Evolutionary conservation across 371 early-diverging fungal genomes (phyloP).

Genomic region (Lichtheimia corymbifera): DNA sequence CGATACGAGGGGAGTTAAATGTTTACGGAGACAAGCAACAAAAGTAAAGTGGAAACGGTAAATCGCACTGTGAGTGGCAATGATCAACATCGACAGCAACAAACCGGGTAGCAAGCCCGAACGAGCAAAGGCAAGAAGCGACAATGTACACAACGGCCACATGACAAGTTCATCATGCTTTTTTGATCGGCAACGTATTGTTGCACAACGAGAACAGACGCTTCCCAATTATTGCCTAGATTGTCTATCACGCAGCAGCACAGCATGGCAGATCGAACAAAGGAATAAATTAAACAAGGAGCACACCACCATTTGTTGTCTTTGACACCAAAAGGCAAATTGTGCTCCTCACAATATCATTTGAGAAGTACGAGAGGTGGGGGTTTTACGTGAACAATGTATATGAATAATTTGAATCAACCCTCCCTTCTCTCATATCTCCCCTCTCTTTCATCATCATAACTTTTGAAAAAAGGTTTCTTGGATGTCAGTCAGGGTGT

Average conservation of each 20-base stretch:
- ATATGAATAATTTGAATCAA: not conserved
- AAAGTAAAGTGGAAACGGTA: not conserved
- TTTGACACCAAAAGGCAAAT: too few relatives aligned
- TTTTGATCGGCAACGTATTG: conserved; percentile 11
- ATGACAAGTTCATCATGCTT: conserved; percentile 3
- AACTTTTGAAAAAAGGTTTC: too few relatives aligned
- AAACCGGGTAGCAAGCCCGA: conserved; percentile 5
- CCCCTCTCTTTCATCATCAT: not conserved
- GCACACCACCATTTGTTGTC: too few relatives aligned
- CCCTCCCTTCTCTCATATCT: not conserved
- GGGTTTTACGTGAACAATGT: not conserved
- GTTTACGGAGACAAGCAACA: not conserved
- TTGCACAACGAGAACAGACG: conserved; percentile 12
- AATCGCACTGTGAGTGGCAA: conserved; percentile 1
- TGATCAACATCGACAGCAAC: not conserved
- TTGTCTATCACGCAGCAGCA: not conserved
- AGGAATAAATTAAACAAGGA: too few relatives aligned
- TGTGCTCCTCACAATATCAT: too few relatives aligned
- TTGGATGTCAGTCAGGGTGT: not conserved
- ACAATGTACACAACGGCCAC: conserved; percentile 1
- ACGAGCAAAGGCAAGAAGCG: not conserved
- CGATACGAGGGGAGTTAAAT: not conserved
- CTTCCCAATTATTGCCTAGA: not conserved
- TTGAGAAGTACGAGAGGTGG: too few relatives aligned
- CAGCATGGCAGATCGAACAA: conserved; percentile 1